phyloP scores from a whole-genome alignment of 352 stramenopile genomes.

The Globisporangium ultimum region DNA sequence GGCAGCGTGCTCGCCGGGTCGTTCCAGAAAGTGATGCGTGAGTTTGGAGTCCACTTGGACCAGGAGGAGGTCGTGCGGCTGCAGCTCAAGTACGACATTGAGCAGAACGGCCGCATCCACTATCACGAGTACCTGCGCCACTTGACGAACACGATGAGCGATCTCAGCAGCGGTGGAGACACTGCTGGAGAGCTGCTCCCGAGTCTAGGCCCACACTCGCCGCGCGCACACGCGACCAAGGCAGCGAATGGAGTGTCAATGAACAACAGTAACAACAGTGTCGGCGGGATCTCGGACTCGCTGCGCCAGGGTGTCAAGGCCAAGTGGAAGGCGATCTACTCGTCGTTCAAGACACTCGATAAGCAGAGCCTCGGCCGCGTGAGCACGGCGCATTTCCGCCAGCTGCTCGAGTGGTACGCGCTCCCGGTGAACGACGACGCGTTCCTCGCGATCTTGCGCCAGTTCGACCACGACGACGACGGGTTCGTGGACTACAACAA shows the following conservation, averaged over 20 bases:
- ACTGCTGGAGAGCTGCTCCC: constrained; percentile 18
- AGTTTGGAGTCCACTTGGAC: constrained; percentile 47
- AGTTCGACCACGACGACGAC: constrained; percentile 57
- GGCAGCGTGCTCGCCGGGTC: constrained; percentile 41
- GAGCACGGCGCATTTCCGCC: constrained; percentile 59
- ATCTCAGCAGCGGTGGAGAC: constrained; percentile 9
- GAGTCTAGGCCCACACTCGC: constrained; percentile 12
- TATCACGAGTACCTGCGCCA: constrained; percentile 65
- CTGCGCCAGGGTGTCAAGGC: constrained; percentile 49
- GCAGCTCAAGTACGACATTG: constrained; percentile 74
- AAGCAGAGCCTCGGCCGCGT: constrained; percentile 48
- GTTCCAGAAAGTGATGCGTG: constrained; percentile 62
- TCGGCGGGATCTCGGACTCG: constrained; percentile 31
- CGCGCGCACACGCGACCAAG: background rate
- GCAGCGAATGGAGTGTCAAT: background rate
- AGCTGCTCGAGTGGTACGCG: constrained; percentile 73
- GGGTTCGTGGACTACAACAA: constrained; percentile 70
- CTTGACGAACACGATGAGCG: constrained; percentile 54
- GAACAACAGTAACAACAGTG: background rate
- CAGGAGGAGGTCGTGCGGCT: constrained; percentile 62
- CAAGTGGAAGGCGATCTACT: constrained; percentile 76
- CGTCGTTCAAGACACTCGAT: constrained; percentile 62
- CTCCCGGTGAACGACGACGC: constrained; percentile 45
- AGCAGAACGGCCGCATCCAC: constrained; percentile 65
- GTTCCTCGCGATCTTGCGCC: constrained; percentile 55